Conservation (phyloP, 176 grass and related monocot genomes). For the Zoysia japonica region DNA sequence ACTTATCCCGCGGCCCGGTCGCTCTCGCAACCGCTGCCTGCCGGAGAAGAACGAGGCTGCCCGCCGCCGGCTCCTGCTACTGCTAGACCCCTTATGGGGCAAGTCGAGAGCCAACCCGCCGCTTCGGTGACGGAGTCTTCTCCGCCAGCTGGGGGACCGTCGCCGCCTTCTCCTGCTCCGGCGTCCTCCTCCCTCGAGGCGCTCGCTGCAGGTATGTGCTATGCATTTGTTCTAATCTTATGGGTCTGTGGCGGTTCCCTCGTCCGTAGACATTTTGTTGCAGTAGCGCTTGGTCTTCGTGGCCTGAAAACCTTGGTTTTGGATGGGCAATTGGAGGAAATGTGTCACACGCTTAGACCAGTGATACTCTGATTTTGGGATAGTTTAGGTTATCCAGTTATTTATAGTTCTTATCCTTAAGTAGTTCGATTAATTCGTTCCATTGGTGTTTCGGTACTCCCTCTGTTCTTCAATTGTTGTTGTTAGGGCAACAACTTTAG, state of each 20-base stretch:
- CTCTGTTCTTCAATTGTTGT: too few species aligned
- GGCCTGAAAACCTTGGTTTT: constrained; percentile 19
- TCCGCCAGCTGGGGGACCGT: constrained; percentile 13
- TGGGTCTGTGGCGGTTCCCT: neutral
- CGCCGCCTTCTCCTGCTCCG: constrained; percentile 29
- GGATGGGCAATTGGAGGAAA: neutral
- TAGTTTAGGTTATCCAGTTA: neutral
- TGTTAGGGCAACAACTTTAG: too few species aligned
- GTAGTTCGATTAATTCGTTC: neutral
- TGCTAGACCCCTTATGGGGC: constrained; percentile 39
- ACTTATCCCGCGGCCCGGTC: constrained; percentile 7
- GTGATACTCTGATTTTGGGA: neutral
- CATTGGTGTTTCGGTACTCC: neutral
- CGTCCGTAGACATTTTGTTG: neutral
- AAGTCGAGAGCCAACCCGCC: constrained; percentile 24
- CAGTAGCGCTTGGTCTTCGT: neutral
- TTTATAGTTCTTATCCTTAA: neutral
- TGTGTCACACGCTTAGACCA: neutral
- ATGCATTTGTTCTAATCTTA: constrained; percentile 5
- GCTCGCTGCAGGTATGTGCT: constrained; percentile 51
- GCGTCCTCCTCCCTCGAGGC: constrained; percentile 48
- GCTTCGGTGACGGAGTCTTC: constrained; percentile 6
- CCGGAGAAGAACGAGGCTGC: constrained; percentile 4
- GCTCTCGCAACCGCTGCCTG: constrained; percentile 2
- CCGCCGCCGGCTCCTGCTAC: neutral